These are phyloP conservation scores for Elaeagnus macrophylla DNA, from an alignment of 306 rosid species.

Conservation along the genomic window DNA sequence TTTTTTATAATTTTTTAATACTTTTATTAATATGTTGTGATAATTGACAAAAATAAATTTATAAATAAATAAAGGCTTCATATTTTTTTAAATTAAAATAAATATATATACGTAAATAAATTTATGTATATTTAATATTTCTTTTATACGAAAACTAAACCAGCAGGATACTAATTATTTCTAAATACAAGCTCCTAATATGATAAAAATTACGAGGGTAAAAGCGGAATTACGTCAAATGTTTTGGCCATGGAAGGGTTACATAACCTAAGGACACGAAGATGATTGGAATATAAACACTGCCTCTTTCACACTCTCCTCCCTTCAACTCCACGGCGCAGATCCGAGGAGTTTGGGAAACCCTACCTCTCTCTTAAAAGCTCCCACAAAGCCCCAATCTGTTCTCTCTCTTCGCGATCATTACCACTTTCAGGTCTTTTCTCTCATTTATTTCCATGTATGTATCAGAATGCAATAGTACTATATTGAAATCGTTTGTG, in stretches of 20 bases:
- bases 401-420: conserved; percentile 20
- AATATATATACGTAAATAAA: too few relatives aligned
- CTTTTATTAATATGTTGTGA: too few relatives aligned
- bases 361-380: conserved; percentile 26
- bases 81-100: too few relatives aligned
- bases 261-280: conserved; percentile 19
- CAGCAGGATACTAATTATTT: too few relatives aligned
- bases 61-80: too few relatives aligned
- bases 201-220: background rate
- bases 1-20: too few relatives aligned
- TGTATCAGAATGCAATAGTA: background rate
- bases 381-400: background rate
- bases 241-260: background rate
- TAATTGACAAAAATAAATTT: too few relatives aligned
- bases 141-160: too few relatives aligned
- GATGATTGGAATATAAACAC: conserved; percentile 12
- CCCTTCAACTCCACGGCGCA: conserved; percentile 89
- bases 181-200: background rate
- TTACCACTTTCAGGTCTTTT: conserved; percentile 3
- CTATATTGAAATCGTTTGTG: background rate
- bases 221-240: background rate
- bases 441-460: too few relatives aligned
- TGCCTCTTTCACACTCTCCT: conserved; percentile 24
- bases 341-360: conserved; percentile 93
- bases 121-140: too few relatives aligned